These are phyloP conservation scores for Calocybe indica DNA, from an alignment of 768 basidiomycete species.

Conservation along the genomic window DNA sequence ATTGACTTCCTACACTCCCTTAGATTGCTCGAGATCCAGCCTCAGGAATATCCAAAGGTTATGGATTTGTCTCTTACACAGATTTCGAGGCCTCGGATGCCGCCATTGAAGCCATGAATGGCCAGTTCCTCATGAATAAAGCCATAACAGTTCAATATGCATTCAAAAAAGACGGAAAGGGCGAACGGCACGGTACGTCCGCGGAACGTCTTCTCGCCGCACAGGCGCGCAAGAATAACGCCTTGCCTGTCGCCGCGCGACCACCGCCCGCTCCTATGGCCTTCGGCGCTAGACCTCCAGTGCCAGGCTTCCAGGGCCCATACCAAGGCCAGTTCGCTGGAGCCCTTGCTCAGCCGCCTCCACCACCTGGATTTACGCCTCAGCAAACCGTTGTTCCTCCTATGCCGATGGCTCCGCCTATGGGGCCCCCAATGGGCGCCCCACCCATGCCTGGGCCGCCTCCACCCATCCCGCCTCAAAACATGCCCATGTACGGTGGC, in stretches of 20 bases:
- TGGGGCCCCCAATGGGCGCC: conserved; percentile 12
- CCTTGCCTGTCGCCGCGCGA: conserved; percentile 69
- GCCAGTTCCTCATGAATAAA: conserved; percentile 98
- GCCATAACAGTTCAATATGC: conserved; percentile 96
- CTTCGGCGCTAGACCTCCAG: conserved; percentile 60
- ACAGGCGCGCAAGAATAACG: conserved; percentile 94
- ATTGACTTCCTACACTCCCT: conserved; percentile 1
- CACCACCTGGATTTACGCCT: conserved; percentile 73
- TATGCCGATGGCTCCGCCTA: conserved; percentile 31
- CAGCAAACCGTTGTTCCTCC: conserved; percentile 62
- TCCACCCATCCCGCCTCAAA: conserved; percentile 22
- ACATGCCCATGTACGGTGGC: conserved; percentile 44
- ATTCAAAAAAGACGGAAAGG: conserved; percentile 99
- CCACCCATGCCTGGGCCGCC: conserved; percentile 22
- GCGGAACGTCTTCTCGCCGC: conserved; percentile 96
- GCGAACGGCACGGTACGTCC: conserved; percentile 93
- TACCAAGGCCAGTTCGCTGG: conserved; percentile 95
- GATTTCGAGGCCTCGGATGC: conserved; percentile 98
- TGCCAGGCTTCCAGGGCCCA: conserved; percentile 67
- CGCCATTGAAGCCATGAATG: conserved; percentile 95
- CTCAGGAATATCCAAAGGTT: conserved; percentile 86
- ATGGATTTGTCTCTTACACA: conserved; percentile 95
- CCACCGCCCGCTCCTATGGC: conserved; percentile 73
- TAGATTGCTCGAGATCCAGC: conserved; percentile 90
- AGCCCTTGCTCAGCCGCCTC: conserved; percentile 73